A percentile compares a stretch with the other conserved stretches of the same genome.
Evolutionary conservation across 2,329 filamentous ascomycete genomes (phyloP).

Genomic region (Aureobasidium sp.): DNA sequence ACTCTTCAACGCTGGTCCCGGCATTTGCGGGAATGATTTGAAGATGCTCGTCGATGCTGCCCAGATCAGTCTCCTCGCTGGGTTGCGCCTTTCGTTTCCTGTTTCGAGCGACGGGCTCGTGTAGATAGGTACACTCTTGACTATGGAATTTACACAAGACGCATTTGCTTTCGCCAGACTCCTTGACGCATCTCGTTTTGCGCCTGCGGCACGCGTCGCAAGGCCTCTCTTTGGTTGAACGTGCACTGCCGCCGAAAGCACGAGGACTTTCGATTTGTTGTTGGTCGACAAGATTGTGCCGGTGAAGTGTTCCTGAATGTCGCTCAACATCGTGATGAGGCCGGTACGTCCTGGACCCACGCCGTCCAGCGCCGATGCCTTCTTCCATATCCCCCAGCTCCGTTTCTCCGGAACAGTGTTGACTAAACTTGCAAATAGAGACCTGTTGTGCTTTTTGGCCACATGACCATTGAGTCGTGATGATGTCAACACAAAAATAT

Average conservation of each 20-base stretch:
- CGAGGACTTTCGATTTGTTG: background rate
- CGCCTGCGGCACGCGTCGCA: conserved; percentile 21
- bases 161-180: conserved; percentile 22
- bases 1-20: conserved; percentile 52
- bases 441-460: background rate
- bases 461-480: background rate
- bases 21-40: background rate
- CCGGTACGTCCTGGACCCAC: background rate
- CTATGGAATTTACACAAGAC: conserved; percentile 55
- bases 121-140: conserved; percentile 70
- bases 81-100: conserved; percentile 12
- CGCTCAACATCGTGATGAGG: background rate
- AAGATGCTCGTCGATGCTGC: conserved; percentile 15
- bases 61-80: background rate
- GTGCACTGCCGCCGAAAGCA: background rate
- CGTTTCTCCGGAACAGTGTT: background rate
- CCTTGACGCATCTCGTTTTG: conserved; percentile 25
- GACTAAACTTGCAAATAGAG: background rate
- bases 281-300: background rate
- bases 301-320: background rate
- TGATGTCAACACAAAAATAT: background rate
- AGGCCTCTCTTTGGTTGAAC: conserved; percentile 14
- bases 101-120: conserved; percentile 28
- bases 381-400: background rate
- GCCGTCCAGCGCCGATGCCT: background rate